phyloP scores from a whole-genome alignment of 106 monocot species.

The Chionographis japonica region DNA sequence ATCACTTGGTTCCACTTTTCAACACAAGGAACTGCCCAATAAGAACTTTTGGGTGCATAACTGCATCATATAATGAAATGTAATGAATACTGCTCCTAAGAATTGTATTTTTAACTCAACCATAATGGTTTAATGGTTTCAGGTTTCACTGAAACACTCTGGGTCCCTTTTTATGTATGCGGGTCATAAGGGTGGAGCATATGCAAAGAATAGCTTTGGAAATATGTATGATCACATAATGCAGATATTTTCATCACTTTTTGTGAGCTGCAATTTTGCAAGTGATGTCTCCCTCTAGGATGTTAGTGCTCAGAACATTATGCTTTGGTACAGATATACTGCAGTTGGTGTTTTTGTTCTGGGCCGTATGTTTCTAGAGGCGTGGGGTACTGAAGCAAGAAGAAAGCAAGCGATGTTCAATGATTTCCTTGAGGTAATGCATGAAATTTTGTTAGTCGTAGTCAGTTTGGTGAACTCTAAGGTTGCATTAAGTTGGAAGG shows the following conservation, averaged over 20 bases:
- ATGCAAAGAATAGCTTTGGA: conserved; percentile 99
- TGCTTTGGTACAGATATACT: conserved; percentile 64
- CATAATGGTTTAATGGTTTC: not conserved
- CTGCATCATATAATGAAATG: not conserved
- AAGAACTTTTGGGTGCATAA: too few relatives aligned
- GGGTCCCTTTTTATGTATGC: conserved; percentile 99
- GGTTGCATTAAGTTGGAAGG: not conserved
- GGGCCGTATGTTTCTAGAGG: conserved; percentile 71
- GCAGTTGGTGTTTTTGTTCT: conserved; percentile 99
- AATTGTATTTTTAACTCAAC: not conserved
- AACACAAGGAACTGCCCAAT: too few relatives aligned
- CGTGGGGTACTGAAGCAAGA: conserved; percentile 76
- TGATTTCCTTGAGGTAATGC: conserved; percentile 80
- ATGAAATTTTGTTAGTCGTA: not conserved
- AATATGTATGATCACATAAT: conserved; percentile 54
- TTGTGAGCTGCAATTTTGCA: conserved; percentile 1
- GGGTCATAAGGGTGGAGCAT: conserved; percentile 98
- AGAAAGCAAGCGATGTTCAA: conserved; percentile 83
- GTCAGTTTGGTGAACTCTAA: too few relatives aligned
- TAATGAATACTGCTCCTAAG: not conserved
- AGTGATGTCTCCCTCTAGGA: not conserved
- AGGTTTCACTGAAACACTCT: conserved; percentile 98
- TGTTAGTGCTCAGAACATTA: not conserved
- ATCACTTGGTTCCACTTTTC: too few relatives aligned
- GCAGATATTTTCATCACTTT: conserved; percentile 1